Evolutionary conservation across 179 eudicot species (phyloP), one percentile per base, ranked within the genome.

Genomic region (Carnegiea gigantea): DNA sequence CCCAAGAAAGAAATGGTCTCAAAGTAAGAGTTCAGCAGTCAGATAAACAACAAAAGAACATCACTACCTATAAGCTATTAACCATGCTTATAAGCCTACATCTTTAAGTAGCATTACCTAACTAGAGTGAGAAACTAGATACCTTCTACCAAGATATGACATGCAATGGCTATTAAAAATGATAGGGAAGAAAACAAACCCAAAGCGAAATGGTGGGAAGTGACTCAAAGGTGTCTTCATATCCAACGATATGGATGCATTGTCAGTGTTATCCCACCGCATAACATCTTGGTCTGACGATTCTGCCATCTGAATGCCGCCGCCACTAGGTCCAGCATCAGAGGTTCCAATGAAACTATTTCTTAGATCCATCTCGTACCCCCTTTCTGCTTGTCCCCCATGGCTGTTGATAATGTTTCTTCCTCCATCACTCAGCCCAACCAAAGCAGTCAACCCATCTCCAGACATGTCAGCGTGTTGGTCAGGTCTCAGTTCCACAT

Each of bases 181-280:
- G 48, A 67, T 30, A 85, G 57, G 38, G 46, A 76, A 40, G 73
- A 75, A 78, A 81, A 86, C 98, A 81, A 82, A 96, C 99, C 93
- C 97, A 81, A 94, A 96, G 82, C 99, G 99, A 83, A 96, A 95
- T 49, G 99, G 98, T 80, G 99, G 99, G 83, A 96, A 96, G 85
- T 95, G 98, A 88, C 94, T 86, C 78, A 96, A 81, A 81, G 99
- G 99, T 77, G 99, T 96, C 79, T 92, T 93, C 90, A 92, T 83
- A 86, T 96, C 98, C 90, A 96, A 86, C 43, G 93, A 92, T 88
- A 96, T 96, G 78, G 91, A 86, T 43, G 94, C 88, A 85, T 89
- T 92, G 75, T 86, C 90, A 33, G 89, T 85, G 82, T 89, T 93
- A 86, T 93, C 97, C 98, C 98, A 96, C 82, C 89, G 92, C 70